These are phyloP conservation scores for Dothistroma septosporum DNA, from an alignment of 2,329 filamentous ascomycete genomes.

Conservation along the genomic window DNA sequence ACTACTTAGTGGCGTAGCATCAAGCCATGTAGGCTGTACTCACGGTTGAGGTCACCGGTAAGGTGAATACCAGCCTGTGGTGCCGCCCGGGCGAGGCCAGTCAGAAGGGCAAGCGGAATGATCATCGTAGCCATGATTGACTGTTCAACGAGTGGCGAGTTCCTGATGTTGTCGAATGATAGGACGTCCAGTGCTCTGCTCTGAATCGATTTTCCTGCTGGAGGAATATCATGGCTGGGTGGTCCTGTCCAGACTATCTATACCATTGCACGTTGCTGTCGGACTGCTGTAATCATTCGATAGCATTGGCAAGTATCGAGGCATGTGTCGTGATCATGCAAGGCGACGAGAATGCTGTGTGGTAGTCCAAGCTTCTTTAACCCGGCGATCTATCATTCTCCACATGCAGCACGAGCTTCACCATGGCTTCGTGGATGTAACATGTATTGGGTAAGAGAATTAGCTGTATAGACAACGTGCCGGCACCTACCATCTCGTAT, in stretches of 20 bases:
- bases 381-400: not conserved
- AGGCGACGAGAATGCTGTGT: not conserved
- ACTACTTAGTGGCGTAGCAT: not conserved
- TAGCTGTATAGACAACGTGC: not conserved
- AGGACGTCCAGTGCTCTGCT: not conserved
- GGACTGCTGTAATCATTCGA: not conserved
- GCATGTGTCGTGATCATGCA: not conserved
- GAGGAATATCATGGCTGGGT: not conserved
- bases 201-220: not conserved
- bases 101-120: not conserved
- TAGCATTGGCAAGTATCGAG: not conserved
- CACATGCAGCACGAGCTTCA: not conserved
- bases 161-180: not conserved
- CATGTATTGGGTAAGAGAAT: not conserved
- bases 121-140: slow-evolving; percentile 7
- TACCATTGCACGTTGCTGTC: not conserved
- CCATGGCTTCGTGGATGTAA: not conserved
- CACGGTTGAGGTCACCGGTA: not conserved
- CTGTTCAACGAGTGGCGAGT: slow-evolving; percentile 3
- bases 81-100: slow-evolving; percentile 4
- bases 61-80: not conserved
- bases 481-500: not conserved
- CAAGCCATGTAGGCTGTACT: not conserved
- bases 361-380: not conserved
- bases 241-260: not conserved